These are phyloP conservation scores for Fusarium odoratissimum DNA, from an alignment of 2,329 filamentous ascomycete species.

Conservation along the genomic window DNA sequence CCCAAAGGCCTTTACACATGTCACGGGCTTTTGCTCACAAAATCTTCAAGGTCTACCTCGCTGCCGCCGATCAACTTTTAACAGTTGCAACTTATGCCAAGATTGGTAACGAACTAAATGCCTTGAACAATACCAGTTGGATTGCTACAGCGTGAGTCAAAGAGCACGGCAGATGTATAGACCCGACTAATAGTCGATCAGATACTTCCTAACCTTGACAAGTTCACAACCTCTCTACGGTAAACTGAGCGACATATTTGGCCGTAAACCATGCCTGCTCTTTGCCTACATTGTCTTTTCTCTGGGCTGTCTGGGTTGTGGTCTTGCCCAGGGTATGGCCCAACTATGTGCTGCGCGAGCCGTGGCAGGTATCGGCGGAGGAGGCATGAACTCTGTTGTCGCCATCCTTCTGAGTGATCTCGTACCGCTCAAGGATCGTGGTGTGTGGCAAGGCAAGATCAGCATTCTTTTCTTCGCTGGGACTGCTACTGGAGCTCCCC, in stretches of 20 bases:
- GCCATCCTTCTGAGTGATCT: constrained; percentile 76
- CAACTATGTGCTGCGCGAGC: constrained; percentile 73
- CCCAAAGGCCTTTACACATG: neutral
- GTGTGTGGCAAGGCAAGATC: constrained; percentile 78
- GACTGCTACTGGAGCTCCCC: constrained; percentile 74
- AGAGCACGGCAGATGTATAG: neutral
- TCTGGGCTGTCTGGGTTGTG: constrained; percentile 72
- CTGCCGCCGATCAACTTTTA: constrained; percentile 81
- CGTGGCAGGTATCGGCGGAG: constrained; percentile 69
- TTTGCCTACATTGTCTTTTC: constrained; percentile 74
- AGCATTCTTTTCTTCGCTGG: constrained; percentile 79
- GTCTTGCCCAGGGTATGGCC: constrained; percentile 70
- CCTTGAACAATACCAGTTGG: constrained; percentile 80
- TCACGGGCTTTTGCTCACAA: neutral
- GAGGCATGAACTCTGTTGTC: constrained; percentile 77
- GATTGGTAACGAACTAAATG: constrained; percentile 80
- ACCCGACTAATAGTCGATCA: constrained; percentile 40
- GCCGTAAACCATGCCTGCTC: constrained; percentile 73
- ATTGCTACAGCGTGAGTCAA: constrained; percentile 64
- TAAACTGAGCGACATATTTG: constrained; percentile 77
- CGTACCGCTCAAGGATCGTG: constrained; percentile 75
- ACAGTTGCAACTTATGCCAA: constrained; percentile 81
- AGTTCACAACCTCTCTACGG: constrained; percentile 81
- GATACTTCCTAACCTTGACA: constrained; percentile 79
- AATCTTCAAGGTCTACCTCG: constrained; percentile 70